These are phyloP conservation scores for Ziziphus jujuba DNA, from an alignment of 306 rosid species.

Conservation along the genomic window DNA sequence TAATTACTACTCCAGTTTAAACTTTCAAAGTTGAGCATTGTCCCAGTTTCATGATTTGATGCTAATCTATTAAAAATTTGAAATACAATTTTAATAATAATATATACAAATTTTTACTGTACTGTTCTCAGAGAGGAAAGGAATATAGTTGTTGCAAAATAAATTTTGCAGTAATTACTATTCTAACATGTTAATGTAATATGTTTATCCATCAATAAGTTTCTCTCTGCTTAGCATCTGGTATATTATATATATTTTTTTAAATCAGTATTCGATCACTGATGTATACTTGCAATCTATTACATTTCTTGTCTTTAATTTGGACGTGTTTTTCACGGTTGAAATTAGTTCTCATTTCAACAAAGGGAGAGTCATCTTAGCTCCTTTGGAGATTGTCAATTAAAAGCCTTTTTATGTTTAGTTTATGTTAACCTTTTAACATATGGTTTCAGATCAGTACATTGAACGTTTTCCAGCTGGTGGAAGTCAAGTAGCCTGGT, in stretches of 20 bases:
- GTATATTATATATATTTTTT: too few relatives aligned
- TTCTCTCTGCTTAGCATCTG: neutral
- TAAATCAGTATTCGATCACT: conserved; percentile 11
- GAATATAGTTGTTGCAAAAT: too few relatives aligned
- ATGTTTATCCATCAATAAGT: too few relatives aligned
- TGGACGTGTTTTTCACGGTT: neutral
- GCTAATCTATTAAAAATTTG: too few relatives aligned
- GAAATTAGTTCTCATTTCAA: neutral
- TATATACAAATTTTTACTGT: too few relatives aligned
- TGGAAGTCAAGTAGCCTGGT: conserved; percentile 88
- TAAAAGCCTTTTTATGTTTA: neutral
- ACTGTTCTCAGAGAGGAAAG: too few relatives aligned
- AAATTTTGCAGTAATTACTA: too few relatives aligned
- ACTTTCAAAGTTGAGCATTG: too few relatives aligned
- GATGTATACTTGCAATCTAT: neutral
- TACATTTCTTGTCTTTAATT: neutral
- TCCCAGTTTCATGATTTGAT: too few relatives aligned
- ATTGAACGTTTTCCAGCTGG: conserved; percentile 76
- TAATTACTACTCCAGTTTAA: neutral
- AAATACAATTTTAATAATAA: too few relatives aligned
- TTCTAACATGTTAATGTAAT: too few relatives aligned
- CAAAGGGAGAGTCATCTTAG: conserved; percentile 1
- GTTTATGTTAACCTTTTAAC: neutral
- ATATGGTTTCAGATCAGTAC: conserved; percentile 58
- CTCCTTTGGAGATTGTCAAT: neutral